These are phyloP conservation scores for Cryphonectria naterciae DNA, from an alignment of 2,329 filamentous ascomycete species.

Conservation along the genomic window DNA sequence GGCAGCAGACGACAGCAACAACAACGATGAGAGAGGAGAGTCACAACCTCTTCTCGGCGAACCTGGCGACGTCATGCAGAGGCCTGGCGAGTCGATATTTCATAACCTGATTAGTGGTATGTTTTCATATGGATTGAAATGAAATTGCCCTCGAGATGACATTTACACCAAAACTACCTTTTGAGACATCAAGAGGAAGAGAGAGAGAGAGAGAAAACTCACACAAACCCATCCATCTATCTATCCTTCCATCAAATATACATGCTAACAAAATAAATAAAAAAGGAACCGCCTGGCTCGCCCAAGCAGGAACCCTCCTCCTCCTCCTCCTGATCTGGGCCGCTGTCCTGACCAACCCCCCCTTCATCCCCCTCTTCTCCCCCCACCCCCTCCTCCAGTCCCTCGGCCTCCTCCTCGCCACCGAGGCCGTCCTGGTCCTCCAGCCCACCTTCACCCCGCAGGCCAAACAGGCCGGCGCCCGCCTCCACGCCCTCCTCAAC, in stretches of 20 bases:
- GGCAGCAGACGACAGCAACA: constrained; percentile 27
- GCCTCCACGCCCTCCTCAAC: constrained; percentile 67
- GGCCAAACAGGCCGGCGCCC: constrained; percentile 63
- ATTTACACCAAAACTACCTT: too few relatives aligned
- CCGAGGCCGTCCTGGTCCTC: constrained; percentile 80
- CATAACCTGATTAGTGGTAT: constrained; percentile 77
- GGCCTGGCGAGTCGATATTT: constrained; percentile 63
- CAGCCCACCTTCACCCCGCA: constrained; percentile 81
- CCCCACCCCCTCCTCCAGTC: constrained; percentile 77
- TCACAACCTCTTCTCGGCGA: constrained; percentile 73
- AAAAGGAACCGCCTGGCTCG: constrained; percentile 74
- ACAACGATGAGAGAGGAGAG: constrained; percentile 47
- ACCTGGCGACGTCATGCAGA: constrained; percentile 74
- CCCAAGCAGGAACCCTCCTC: constrained; percentile 78
- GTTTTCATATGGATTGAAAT: constrained; percentile 27
- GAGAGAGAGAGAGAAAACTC: too few relatives aligned
- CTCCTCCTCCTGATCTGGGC: constrained; percentile 79
- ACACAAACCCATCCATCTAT: too few relatives aligned
- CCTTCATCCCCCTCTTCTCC: constrained; percentile 76
- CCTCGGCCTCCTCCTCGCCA: constrained; percentile 72
- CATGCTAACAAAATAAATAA: constrained; percentile 11
- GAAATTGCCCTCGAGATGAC: too few relatives aligned
- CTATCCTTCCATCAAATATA: constrained; percentile 15
- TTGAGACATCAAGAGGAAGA: too few relatives aligned
- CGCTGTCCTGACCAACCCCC: constrained; percentile 67